These are phyloP conservation scores for Lipomyces lipofer DNA, from an alignment of 805 yeast genomes.

Conservation along the genomic window DNA sequence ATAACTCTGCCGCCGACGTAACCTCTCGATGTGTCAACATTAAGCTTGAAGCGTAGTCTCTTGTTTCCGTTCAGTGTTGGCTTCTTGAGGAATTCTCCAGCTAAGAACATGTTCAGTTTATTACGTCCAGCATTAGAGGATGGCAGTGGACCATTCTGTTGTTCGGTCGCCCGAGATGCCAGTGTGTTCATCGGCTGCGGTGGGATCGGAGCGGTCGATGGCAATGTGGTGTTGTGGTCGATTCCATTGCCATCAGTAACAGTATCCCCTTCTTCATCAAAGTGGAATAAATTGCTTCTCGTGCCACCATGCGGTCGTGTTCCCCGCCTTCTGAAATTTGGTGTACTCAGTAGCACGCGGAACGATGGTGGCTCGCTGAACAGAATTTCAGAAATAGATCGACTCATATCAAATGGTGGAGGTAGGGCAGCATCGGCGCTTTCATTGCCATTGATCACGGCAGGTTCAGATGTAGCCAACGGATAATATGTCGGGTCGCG, in stretches of 20 bases:
- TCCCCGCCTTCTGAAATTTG: not conserved
- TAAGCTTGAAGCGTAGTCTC: not conserved
- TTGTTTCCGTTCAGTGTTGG: not conserved
- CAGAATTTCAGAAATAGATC: conserved; percentile 15
- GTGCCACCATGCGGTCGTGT: not conserved
- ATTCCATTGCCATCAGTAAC: not conserved
- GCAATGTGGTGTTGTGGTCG: not conserved
- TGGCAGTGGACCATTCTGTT: not conserved
- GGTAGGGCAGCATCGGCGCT: not conserved
- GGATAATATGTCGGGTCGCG: not conserved
- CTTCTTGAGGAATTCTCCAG: conserved; percentile 3
- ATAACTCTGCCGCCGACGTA: conserved; percentile 5
- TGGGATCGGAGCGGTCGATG: not conserved
- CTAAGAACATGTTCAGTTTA: conserved; percentile 2
- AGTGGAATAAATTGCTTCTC: too few species aligned
- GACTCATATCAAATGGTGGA: conserved; percentile 12
- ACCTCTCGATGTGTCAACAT: conserved; percentile 2
- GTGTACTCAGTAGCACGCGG: not conserved
- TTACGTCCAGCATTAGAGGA: not conserved
- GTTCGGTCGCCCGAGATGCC: not conserved
- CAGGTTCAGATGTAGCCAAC: not conserved
- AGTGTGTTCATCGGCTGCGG: not conserved
- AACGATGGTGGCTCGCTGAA: conserved; percentile 1
- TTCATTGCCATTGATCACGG: not conserved
- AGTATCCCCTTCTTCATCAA: too few species aligned